These are phyloP conservation scores for Gilbertella persicaria DNA, from an alignment of 371 early-diverging fungal genomes.

Conservation along the genomic window DNA sequence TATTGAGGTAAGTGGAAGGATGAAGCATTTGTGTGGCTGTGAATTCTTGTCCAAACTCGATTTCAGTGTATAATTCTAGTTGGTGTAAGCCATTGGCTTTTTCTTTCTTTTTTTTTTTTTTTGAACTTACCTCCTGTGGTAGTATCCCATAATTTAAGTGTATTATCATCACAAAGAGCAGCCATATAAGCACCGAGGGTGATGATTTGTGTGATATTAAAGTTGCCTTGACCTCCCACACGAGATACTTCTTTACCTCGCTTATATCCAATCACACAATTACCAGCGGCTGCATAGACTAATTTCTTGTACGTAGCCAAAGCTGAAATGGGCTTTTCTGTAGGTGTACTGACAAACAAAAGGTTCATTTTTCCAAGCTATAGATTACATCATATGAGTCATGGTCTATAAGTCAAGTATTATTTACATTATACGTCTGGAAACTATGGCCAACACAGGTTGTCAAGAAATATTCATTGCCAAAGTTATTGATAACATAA, in stretches of 20 bases:
- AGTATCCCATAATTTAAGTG: conserved; percentile 77
- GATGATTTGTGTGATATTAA: conserved; percentile 48
- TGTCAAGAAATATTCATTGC: conserved; percentile 79
- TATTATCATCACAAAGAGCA: conserved; percentile 81
- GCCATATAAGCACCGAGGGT: conserved; percentile 80
- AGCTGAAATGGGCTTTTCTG: conserved; percentile 72
- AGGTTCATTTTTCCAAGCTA: conserved; percentile 48
- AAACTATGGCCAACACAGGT: conserved; percentile 84
- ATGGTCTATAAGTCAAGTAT: not conserved
- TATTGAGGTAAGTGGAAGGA: conserved; percentile 96
- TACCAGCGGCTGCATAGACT: conserved; percentile 76
- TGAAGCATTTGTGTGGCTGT: conserved; percentile 79
- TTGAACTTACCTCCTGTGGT: conserved; percentile 58
- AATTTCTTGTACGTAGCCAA: conserved; percentile 69
- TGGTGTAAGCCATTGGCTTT: no score
- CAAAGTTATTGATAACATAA: conserved; percentile 78
- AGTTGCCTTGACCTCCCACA: conserved; percentile 34
- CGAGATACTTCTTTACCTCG: conserved; percentile 73
- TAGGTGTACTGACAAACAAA: conserved; percentile 68
- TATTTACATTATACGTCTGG: conserved; percentile 79
- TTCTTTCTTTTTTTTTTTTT: not conserved
- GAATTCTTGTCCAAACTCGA: conserved; percentile 80
- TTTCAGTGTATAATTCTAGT: conserved; percentile 71
- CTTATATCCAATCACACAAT: conserved; percentile 64
- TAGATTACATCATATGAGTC: not conserved